These are phyloP conservation scores for Pholiota molesta DNA, from an alignment of 768 basidiomycete species.

Conservation along the genomic window DNA sequence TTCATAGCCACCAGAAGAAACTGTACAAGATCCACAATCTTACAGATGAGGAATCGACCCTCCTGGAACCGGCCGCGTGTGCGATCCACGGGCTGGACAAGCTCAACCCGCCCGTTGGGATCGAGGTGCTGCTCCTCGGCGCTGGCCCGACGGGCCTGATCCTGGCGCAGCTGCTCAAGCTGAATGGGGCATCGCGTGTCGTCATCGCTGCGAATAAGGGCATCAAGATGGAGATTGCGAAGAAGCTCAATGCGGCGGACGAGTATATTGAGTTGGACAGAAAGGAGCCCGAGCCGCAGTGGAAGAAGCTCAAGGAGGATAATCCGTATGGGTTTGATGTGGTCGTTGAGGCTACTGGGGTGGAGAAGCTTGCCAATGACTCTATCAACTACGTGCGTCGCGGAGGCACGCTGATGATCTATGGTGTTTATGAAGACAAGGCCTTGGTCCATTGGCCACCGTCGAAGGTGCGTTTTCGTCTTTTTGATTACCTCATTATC, in stretches of 20 bases:
- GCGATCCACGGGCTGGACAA: conserved; percentile 93
- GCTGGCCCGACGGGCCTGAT: conserved; percentile 94
- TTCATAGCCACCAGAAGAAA: conserved; percentile 56
- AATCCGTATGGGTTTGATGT: conserved; percentile 91
- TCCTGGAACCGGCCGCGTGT: conserved; percentile 89
- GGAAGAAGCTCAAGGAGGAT: conserved; percentile 77
- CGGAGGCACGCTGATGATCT: conserved; percentile 85
- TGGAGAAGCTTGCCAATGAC: conserved; percentile 85
- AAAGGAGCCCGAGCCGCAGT: conserved; percentile 72
- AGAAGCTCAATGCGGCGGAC: conserved; percentile 76
- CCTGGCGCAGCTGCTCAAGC: conserved; percentile 83
- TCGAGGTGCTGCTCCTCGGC: conserved; percentile 83
- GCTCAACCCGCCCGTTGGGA: conserved; percentile 77
- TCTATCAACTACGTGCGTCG: conserved; percentile 88
- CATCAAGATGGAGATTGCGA: conserved; percentile 87
- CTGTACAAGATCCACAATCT: conserved; percentile 89
- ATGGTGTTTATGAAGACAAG: conserved; percentile 89
- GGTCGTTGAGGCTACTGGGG: conserved; percentile 72
- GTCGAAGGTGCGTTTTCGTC: conserved; percentile 67
- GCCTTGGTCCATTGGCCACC: conserved; percentile 88
- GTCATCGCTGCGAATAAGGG: conserved; percentile 91
- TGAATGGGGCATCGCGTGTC: conserved; percentile 81
- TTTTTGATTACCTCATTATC: background rate
- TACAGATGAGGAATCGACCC: conserved; percentile 83
- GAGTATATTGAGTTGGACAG: conserved; percentile 88